These are phyloP conservation scores for Penicillium arizonense DNA, from an alignment of 495 filamentous ascomycete species.

Conservation along the genomic window DNA sequence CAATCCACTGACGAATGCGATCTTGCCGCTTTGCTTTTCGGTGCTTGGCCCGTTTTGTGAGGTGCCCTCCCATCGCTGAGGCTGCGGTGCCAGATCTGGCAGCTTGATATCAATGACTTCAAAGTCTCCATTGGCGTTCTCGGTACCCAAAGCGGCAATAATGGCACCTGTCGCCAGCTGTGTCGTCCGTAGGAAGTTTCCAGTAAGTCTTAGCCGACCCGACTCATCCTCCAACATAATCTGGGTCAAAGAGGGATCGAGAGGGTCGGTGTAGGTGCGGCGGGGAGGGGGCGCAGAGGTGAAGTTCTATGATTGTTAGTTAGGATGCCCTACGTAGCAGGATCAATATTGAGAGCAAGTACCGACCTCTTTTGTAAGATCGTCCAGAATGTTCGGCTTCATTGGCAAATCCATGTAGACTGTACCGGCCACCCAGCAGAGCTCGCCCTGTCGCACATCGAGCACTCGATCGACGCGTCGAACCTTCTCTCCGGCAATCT, in stretches of 20 bases:
- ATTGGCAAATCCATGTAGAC: slow-evolving; percentile 96
- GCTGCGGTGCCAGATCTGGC: slow-evolving; percentile 80
- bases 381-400: slow-evolving; percentile 96
- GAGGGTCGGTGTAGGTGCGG: slow-evolving; percentile 65
- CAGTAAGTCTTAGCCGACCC: slow-evolving; percentile 81
- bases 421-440: slow-evolving; percentile 94
- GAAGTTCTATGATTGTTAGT: slow-evolving; percentile 60
- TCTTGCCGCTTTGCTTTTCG: slow-evolving; percentile 57
- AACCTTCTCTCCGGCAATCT: slow-evolving; percentile 77
- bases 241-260: slow-evolving; percentile 48
- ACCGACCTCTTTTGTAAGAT: slow-evolving; percentile 86
- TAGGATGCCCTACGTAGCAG: not conserved
- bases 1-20: slow-evolving; percentile 88
- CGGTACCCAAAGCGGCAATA: slow-evolving; percentile 86
- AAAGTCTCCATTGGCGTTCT: slow-evolving; percentile 88
- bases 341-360: not conserved
- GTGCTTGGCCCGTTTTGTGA: slow-evolving; percentile 17
- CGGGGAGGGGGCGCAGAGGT: slow-evolving; percentile 78
- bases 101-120: slow-evolving; percentile 87
- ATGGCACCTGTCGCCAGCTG: slow-evolving; percentile 89
- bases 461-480: slow-evolving; percentile 79
- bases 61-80: slow-evolving; percentile 66
- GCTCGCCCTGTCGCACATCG: slow-evolving; percentile 90
- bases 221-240: slow-evolving; percentile 96
- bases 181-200: slow-evolving; percentile 57